A percentile compares a stretch with the other conserved stretches of the same genome.
phyloP scores from a whole-genome alignment of 2,329 filamentous ascomycete species.

The Polytolypa hystricis region DNA sequence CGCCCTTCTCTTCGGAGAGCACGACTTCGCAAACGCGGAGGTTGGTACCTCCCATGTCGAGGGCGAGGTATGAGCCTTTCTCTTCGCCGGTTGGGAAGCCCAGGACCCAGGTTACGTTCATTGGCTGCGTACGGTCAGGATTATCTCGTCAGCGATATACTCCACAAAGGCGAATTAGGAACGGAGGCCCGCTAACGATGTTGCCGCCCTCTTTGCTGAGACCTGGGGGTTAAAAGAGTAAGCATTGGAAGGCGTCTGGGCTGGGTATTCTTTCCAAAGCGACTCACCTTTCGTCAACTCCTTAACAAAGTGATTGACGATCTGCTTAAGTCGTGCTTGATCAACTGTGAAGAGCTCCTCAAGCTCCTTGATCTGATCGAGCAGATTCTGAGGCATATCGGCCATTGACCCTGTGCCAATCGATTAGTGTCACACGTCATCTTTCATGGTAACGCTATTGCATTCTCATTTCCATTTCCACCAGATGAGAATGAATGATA shows the following conservation, averaged over 20 bases:
- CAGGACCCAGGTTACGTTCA: conserved; percentile 98
- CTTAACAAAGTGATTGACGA: conserved; percentile 77
- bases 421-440: too few relatives aligned
- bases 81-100: conserved; percentile 77
- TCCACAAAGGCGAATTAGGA: too few relatives aligned
- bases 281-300: conserved; percentile 72
- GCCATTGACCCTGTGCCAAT: conserved; percentile 81
- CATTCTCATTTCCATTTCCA: too few relatives aligned
- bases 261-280: too few relatives aligned
- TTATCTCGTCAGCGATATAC: too few relatives aligned
- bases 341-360: conserved; percentile 77
- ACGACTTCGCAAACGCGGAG: conserved; percentile 83
- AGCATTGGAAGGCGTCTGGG: conserved; percentile 5
- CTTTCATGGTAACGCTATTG: too few relatives aligned
- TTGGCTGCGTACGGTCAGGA: conserved; percentile 64
- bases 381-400: conserved; percentile 77
- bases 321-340: conserved; percentile 69
- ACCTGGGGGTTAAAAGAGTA: conserved; percentile 38
- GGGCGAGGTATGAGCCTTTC: conserved; percentile 73
- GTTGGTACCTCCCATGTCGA: conserved; percentile 96
- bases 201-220: conserved; percentile 78
- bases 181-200: conserved; percentile 55
- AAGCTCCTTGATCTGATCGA: conserved; percentile 68
- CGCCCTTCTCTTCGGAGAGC: conserved; percentile 73
- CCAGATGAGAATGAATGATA: too few relatives aligned